Percentiles rank a stretch among this genome's conserved stretches.
phyloP scores from a whole-genome alignment of 371 early-diverging fungal genomes.

The Rhizopus stolonifer region DNA sequence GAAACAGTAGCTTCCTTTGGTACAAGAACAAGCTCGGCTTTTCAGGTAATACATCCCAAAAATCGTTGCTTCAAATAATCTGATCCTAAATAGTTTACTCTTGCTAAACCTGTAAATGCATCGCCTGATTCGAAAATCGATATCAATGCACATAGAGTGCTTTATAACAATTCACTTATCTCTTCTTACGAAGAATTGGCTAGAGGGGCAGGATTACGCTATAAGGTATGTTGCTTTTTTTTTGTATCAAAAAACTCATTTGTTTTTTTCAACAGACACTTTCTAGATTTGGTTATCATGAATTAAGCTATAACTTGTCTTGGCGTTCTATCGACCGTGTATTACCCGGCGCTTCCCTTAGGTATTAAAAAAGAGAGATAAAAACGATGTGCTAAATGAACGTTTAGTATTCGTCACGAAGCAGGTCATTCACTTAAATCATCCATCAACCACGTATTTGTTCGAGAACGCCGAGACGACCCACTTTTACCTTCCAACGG shows the following conservation, averaged over 20 bases:
- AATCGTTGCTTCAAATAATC: neutral
- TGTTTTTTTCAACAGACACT: constrained; percentile 29
- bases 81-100: constrained; percentile 26
- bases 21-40: constrained; percentile 70
- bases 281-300: constrained; percentile 65
- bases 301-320: constrained; percentile 64
- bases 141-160: constrained; percentile 46
- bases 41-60: constrained; percentile 56
- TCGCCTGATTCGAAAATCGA: constrained; percentile 46
- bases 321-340: constrained; percentile 83
- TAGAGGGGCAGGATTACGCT: constrained; percentile 42
- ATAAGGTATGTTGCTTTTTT: constrained; percentile 22
- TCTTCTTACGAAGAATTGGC: constrained; percentile 49
- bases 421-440: constrained; percentile 91
- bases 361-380: constrained; percentile 31
- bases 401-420: constrained; percentile 75
- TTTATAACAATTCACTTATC: constrained; percentile 42
- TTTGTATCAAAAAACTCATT: neutral
- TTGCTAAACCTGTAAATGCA: constrained; percentile 47
- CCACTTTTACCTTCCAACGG: constrained; percentile 76
- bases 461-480: constrained; percentile 78
- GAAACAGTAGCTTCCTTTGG: constrained; percentile 72
- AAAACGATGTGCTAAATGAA: neutral
- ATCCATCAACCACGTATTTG: constrained; percentile 66
- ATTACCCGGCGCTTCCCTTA: constrained; percentile 72